Conservation (phyloP, 495 filamentous ascomycete genomes). For the Penicillium soppii region DNA sequence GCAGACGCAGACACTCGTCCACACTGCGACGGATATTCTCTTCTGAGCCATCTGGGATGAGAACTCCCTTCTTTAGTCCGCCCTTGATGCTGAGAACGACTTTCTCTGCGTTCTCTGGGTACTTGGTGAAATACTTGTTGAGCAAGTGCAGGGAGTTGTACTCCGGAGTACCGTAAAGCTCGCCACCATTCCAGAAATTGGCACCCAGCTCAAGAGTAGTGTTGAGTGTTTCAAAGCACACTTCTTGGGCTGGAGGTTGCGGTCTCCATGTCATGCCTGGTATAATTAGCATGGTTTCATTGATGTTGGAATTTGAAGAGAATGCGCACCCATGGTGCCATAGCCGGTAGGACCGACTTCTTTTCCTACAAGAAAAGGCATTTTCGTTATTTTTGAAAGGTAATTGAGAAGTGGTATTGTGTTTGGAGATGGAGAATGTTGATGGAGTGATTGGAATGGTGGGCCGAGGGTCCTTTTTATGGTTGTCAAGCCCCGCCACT, state of each 20-base stretch:
- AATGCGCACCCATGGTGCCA: constrained; percentile 44
- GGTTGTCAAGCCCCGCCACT: not conserved
- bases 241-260: constrained; percentile 53
- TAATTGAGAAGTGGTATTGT: not conserved
- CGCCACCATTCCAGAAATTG: constrained; percentile 80
- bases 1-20: constrained; percentile 55
- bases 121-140: constrained; percentile 56
- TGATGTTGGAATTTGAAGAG: not conserved
- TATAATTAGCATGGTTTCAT: not conserved
- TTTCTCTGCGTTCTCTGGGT: constrained; percentile 60
- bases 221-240: constrained; percentile 67
- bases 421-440: not conserved
- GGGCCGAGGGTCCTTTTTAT: constrained; percentile 1
- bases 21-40: constrained; percentile 63
- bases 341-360: constrained; percentile 47
- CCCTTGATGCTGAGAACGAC: constrained; percentile 63
- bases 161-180: constrained; percentile 73
- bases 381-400: constrained; percentile 11
- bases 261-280: constrained; percentile 74
- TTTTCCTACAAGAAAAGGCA: constrained; percentile 44
- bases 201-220: constrained; percentile 63
- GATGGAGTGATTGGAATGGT: not conserved
- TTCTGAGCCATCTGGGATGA: constrained; percentile 56
- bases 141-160: constrained; percentile 63
- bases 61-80: constrained; percentile 34